Evolutionary conservation across 2,329 filamentous ascomycete species (phyloP).

Genomic region (Fusarium haematococcum): DNA sequence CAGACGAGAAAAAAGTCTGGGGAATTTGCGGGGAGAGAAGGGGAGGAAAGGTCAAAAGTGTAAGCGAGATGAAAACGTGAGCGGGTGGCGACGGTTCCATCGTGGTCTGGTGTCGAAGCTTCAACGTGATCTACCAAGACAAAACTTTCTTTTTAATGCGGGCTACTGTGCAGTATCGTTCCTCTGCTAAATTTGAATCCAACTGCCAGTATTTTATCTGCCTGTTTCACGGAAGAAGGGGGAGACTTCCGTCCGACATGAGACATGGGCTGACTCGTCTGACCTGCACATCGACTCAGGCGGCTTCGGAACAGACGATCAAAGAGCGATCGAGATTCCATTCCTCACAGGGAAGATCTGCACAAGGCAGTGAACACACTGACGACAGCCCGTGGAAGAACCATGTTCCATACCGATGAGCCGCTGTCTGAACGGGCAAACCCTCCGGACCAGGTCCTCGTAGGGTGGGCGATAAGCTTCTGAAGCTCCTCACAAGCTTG

Average conservation of each 20-base stretch:
- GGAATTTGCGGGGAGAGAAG: slow-evolving; percentile 33
- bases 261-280: slow-evolving; percentile 30
- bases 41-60: not conserved
- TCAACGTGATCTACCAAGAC: slow-evolving; percentile 10
- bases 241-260: slow-evolving; percentile 7
- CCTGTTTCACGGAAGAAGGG: not conserved
- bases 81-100: slow-evolving; percentile 1
- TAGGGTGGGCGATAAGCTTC: not conserved
- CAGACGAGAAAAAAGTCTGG: slow-evolving; percentile 25
- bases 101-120: slow-evolving; percentile 12
- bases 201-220: not conserved
- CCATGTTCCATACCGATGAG: not conserved
- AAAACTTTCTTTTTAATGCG: slow-evolving; percentile 2
- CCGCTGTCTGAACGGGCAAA: not conserved
- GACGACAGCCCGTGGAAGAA: not conserved
- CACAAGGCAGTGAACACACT: slow-evolving; percentile 2
- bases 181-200: not conserved
- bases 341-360: not conserved
- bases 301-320: slow-evolving; percentile 21
- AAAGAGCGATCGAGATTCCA: slow-evolving; percentile 31
- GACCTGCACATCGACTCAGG: not conserved
- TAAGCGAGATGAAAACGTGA: not conserved
- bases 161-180: not conserved
- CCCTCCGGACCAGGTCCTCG: not conserved
- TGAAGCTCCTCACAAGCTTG: not conserved